Base-by-base conservation (phyloP, 257 asterid genomes). In the Lycium ferocissimum region DNA sequence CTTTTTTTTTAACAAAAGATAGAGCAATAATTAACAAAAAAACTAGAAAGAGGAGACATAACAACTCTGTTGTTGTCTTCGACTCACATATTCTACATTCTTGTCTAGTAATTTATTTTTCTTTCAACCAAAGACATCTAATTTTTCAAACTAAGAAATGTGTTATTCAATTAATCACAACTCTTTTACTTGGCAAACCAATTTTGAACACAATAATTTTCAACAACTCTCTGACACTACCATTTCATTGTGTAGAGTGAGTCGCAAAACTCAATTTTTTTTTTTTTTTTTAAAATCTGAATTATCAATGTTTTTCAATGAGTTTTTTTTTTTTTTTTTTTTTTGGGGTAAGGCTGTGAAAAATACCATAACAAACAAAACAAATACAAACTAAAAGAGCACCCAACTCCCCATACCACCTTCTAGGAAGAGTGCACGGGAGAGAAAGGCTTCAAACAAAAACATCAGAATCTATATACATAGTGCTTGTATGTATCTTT, bases 101-200 rank as follows among this genome's bases (percentile, higher is more conserved):
- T 51, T 76, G 15, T 76, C 40, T 37, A 15, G 82, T 76, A 76
- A 76, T 76, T 51, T 26, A 13, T 51, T 76, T 76, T 76, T 51
- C 63, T 13, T 69, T 76, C 63, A 76, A 76, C 63, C 10, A 75
- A 75, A 75, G 20, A 47, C n/a, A 43, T 10, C 4, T 72, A 71
- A 72, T 72, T n/a, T 73, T 73, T 73, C 40, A 73, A 73, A 73
- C 3, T 5, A 73, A 13, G 3, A 20, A 12, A 20, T 6, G 49
- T 22, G 38, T 75, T 49, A 22, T 49, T 75, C 43, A 75, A 51
- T 51, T 22, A 6, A 22, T 51, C 45, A 70, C 22, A 70, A 8
- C 40, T 49, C 33, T 49, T 22, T 75, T 75, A 75, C 81, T 75
- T 75, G 20, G 81, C 81, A 22, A 33, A 63, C 67, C 67, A 61